A percentile compares a stretch with the other conserved stretches of the same genome.
These are phyloP conservation scores for Penicillium fimorum DNA, from an alignment of 495 filamentous ascomycete genomes.

Conservation along the genomic window DNA sequence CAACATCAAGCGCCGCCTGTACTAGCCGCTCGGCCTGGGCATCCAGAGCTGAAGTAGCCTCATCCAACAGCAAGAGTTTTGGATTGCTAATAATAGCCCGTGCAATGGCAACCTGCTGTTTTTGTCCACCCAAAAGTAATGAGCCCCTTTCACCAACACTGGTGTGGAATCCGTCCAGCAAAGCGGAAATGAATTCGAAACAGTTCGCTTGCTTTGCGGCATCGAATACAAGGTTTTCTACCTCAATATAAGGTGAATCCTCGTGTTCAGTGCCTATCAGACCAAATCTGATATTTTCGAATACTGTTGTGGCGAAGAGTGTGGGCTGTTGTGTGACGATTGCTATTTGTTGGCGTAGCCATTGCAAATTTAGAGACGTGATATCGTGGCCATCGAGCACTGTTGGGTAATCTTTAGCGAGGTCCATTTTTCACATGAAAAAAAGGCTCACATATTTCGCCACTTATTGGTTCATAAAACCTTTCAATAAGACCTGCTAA, in stretches of 20 bases:
- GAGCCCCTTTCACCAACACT: not conserved
- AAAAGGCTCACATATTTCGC: not conserved
- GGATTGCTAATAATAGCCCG: not conserved
- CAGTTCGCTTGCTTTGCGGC: not conserved
- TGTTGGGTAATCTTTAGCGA: not conserved
- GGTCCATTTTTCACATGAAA: not conserved
- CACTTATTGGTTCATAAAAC: not conserved
- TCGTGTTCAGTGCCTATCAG: not conserved
- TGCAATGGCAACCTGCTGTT: not conserved
- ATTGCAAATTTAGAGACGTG: not conserved
- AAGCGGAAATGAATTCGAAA: not conserved
- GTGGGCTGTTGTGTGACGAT: not conserved
- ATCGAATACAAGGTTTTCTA: not conserved
- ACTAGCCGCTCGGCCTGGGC: slow-evolving; percentile 90
- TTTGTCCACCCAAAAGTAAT: not conserved
- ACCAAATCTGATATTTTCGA: not conserved
- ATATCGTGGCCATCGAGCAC: not conserved
- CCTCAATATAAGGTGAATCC: not conserved
- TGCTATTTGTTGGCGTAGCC: not conserved
- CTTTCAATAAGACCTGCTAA: not conserved
- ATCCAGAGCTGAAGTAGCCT: slow-evolving; percentile 87
- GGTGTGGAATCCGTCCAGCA: not conserved
- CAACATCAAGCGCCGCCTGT: slow-evolving; percentile 82
- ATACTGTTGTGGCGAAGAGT: not conserved
- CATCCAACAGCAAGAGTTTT: slow-evolving; percentile 48